These are phyloP conservation scores for Nadsonia starkeyi-henricii DNA, from an alignment of 1,139 yeast genomes.

Conservation along the genomic window DNA sequence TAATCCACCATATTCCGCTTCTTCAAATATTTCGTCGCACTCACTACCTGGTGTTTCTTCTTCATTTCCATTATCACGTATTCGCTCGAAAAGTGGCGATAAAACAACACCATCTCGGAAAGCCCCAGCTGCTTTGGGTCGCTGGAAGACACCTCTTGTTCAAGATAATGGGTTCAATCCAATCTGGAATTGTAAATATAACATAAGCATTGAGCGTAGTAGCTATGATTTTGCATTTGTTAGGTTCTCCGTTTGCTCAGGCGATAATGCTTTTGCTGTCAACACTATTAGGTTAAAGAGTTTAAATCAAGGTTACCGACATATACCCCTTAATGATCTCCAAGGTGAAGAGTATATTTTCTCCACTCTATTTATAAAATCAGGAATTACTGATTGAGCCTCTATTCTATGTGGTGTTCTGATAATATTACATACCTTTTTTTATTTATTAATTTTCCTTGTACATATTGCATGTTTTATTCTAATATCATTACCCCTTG, in stretches of 20 bases:
- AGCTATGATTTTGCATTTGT: conserved; percentile 36
- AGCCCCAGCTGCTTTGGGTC: conserved; percentile 9
- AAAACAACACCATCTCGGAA: conserved; percentile 3
- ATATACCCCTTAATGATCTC: conserved; percentile 56
- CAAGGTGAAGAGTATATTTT: conserved; percentile 75
- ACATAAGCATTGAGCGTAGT: conserved; percentile 30
- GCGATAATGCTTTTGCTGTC: conserved; percentile 43
- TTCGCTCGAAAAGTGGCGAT: conserved; percentile 7
- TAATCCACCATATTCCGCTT: neutral
- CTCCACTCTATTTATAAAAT: conserved; percentile 55
- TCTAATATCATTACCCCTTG: too few relatives aligned
- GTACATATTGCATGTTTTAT: too few relatives aligned
- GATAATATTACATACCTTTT: conserved; percentile 1
- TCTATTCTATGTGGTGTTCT: neutral
- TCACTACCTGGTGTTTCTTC: conserved; percentile 6
- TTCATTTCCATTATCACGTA: conserved; percentile 16
- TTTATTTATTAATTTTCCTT: too few relatives aligned
- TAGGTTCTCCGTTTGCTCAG: conserved; percentile 35
- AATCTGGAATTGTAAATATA: conserved; percentile 48
- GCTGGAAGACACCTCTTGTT: conserved; percentile 28
- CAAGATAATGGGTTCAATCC: conserved; percentile 75
- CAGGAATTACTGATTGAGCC: conserved; percentile 21
- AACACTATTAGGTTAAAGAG: conserved; percentile 34
- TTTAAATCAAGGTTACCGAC: conserved; percentile 66
- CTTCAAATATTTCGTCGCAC: conserved; percentile 1